These are phyloP conservation scores for Chimonanthus praecox DNA, from an alignment of 164 flowering plant genomes.

Conservation along the genomic window DNA sequence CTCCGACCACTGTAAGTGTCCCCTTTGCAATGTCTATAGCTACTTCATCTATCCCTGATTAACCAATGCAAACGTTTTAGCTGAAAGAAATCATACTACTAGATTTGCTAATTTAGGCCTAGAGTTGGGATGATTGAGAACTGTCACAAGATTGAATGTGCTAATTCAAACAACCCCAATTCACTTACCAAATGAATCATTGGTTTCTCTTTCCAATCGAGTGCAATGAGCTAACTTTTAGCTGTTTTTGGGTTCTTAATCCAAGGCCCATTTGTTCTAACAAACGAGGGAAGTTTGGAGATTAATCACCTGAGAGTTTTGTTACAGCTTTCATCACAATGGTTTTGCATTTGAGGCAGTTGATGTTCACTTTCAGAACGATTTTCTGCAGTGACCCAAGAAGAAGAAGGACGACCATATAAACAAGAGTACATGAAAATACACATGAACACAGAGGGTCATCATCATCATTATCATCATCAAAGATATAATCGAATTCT, in stretches of 20 bases:
- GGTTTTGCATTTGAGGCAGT: constrained; percentile 28
- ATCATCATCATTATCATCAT: too few relatives aligned
- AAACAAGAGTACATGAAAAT: not conserved
- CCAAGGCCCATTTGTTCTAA: not conserved
- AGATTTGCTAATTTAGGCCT: not conserved
- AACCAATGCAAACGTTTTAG: not conserved
- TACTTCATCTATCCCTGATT: constrained; percentile 28
- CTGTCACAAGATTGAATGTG: not conserved
- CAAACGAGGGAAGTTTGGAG: too few relatives aligned
- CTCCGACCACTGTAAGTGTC: constrained; percentile 28
- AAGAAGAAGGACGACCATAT: not conserved
- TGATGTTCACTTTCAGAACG: constrained; percentile 27
- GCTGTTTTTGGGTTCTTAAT: not conserved
- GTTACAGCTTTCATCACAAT: constrained; percentile 27
- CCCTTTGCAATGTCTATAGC: constrained; percentile 25
- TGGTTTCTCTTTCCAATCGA: not conserved
- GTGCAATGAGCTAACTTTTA: too few relatives aligned
- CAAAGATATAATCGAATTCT: too few relatives aligned
- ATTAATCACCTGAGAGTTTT: constrained; percentile 26
- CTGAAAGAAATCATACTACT: not conserved
- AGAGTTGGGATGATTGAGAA: not conserved
- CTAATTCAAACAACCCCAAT: not conserved
- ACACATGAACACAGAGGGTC: too few relatives aligned
- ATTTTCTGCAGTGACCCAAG: constrained; percentile 21
- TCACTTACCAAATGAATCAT: too few relatives aligned